Percentiles rank a stretch among this genome's conserved stretches.
Evolutionary conservation across 768 basidiomycete genomes (phyloP).

Genomic region (Candolleomyces eurysporus): DNA sequence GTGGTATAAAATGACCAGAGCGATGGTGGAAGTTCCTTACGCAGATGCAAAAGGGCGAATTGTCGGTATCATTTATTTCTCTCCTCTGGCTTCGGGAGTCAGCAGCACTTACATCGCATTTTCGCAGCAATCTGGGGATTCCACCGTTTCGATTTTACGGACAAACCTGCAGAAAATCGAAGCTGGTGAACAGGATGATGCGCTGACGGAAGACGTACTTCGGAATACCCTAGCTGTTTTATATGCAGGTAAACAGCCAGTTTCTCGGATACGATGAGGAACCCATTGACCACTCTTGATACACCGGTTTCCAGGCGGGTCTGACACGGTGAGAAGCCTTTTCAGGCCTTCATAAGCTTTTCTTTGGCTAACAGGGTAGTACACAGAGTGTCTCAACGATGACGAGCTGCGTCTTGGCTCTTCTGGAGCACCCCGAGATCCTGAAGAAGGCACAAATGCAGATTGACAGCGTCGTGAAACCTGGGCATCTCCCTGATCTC

Average conservation of each 20-base stretch:
- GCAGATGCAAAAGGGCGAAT: conserved; percentile 25
- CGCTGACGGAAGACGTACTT: conserved; percentile 18
- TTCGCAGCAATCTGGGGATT: conserved; percentile 13
- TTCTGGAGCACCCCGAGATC: conserved; percentile 14
- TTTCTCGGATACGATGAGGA: not conserved
- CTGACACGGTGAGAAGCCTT: conserved; percentile 15
- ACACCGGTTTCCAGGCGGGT: conserved; percentile 11
- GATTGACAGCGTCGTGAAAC: conserved; percentile 30
- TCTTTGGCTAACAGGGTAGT: too few species aligned
- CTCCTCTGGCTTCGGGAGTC: not conserved
- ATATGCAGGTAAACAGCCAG: conserved; percentile 16
- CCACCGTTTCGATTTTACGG: conserved; percentile 16
- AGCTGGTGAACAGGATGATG: conserved; percentile 4
- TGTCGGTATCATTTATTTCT: conserved; percentile 19
- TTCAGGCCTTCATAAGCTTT: conserved; percentile 2
- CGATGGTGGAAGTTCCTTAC: conserved; percentile 36
- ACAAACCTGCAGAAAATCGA: conserved; percentile 12
- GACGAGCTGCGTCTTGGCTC: conserved; percentile 10
- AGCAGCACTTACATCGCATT: not conserved
- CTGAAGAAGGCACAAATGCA: conserved; percentile 31
- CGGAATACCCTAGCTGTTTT: conserved; percentile 20
- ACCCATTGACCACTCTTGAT: not conserved
- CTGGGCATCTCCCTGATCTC: conserved; percentile 29
- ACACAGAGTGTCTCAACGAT: conserved; percentile 7
- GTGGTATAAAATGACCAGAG: conserved; percentile 30